Base-by-base conservation (phyloP, 768 basidiomycete species). In the Leccinum sublutescens region DNA sequence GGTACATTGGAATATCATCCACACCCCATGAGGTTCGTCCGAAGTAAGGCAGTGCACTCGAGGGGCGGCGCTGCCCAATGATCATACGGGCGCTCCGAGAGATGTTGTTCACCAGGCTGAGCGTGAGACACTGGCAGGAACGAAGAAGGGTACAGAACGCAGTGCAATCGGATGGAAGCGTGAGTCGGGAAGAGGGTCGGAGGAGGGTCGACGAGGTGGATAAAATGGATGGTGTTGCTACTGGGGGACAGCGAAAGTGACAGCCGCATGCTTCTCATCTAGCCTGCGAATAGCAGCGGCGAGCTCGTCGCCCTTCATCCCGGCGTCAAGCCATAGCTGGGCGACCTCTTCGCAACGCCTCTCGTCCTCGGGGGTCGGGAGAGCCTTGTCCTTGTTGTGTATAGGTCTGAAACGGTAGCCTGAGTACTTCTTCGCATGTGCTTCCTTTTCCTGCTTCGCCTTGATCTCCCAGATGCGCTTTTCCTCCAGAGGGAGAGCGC, bases 371-470 rank as follows among this genome's bases (percentile, higher is more conserved):
- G 64, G 62, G 0, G 66, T 65, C 2, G 65, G 23, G 0, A 50
- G 10, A 0, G 64, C 19, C 38, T 67, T 72, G 4, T 66, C 67
- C 68, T 76, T 77, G 56, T 79, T 79, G 67, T 76, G 76, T 1
- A 79, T 78, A 11, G 77, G 77, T 52, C 71, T 68, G 71, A 80
- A 82, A 34, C 78, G 76, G 54, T 81, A 92, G 62, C 89, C 81
- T 1, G 90, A 90, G 69, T 88, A 89, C 58, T 75, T 78, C 40
- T 77, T 77, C 57, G 87, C 84, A 74, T 92, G 89, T 29, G 84
- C 85, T 0, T 85, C 86, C 74, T 89, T 90, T 25, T 85, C 89
- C 48, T 83, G 80, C 68, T 88, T 87, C 0, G 90, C 90, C 58
- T 82, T 82, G 38, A 81, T 74, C 66, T 91, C 88, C 90, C 90